A percentile compares a stretch with the other conserved stretches of the same genome.
phyloP scores from a whole-genome alignment of 345 rosid genomes.

The Carallia brachiata region DNA sequence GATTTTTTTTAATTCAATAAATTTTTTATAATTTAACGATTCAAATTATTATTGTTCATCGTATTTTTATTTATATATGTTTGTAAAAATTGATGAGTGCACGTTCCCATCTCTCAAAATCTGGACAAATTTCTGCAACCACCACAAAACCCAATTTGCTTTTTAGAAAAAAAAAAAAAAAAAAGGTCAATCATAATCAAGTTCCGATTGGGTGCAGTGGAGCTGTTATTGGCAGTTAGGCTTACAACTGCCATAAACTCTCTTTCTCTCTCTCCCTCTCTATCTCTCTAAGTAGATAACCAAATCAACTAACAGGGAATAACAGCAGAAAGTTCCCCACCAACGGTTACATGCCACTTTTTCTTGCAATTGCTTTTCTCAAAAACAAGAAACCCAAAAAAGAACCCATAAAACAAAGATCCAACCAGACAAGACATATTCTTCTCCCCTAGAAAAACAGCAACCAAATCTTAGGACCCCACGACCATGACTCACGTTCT shows the following conservation, averaged over 20 bases:
- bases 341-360: slow-evolving; percentile 17
- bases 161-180: no score
- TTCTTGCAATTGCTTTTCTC: slow-evolving; percentile 11
- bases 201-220: background rate
- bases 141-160: no score
- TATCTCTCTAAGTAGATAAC: background rate
- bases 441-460: slow-evolving; percentile 13
- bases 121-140: no score
- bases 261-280: slow-evolving; percentile 9
- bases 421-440: background rate
- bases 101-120: no score
- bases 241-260: slow-evolving; percentile 3
- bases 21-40: no score
- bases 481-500: slow-evolving; percentile 20
- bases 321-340: slow-evolving; percentile 10
- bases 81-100: no score
- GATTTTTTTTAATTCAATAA: no score
- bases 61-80: no score
- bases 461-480: slow-evolving; percentile 43
- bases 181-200: no score
- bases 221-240: slow-evolving; percentile 19
- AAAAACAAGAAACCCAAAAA: slow-evolving; percentile 20
- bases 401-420: background rate
- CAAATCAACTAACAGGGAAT: slow-evolving; percentile 20
- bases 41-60: no score